A percentile compares a stretch with the other conserved stretches of the same genome.
These are phyloP conservation scores for Hordeum pubiflorum DNA, from an alignment of 202 grass and related monocot genomes.

Conservation along the genomic window DNA sequence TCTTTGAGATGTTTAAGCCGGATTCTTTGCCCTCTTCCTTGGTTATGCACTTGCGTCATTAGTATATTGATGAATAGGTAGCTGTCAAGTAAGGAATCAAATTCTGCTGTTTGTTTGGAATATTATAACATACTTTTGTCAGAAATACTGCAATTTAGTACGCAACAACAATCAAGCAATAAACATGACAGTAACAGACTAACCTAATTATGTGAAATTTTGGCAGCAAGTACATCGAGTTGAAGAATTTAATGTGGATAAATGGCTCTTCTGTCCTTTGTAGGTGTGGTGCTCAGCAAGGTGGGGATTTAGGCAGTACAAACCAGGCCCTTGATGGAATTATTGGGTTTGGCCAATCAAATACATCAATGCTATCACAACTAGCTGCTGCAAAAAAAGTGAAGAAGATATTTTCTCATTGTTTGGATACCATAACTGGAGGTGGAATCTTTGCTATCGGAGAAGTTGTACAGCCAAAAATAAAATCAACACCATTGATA, in stretches of 20 bases:
- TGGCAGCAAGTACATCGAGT: not conserved
- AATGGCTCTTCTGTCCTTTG: constrained; percentile 19
- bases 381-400: constrained; percentile 71
- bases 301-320: constrained; percentile 81
- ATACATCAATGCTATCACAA: constrained; percentile 84
- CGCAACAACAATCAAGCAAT: not conserved
- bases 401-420: constrained; percentile 92
- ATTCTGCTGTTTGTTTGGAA: not conserved
- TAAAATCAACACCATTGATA: constrained; percentile 83
- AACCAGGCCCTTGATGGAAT: constrained; percentile 90
- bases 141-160: constrained; percentile 1
- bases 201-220: not conserved
- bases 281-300: constrained; percentile 93
- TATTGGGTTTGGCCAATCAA: constrained; percentile 94
- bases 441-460: constrained; percentile 90
- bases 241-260: constrained; percentile 18
- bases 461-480: constrained; percentile 82
- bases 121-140: not conserved
- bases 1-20: not conserved
- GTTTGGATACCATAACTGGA: constrained; percentile 77
- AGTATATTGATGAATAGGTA: constrained; percentile 13
- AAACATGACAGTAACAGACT: not conserved
- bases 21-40: not conserved
- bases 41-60: not conserved
- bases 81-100: constrained; percentile 15